phyloP scores from a whole-genome alignment of 2,329 filamentous ascomycete species.

The Sarocladium oryzae region DNA sequence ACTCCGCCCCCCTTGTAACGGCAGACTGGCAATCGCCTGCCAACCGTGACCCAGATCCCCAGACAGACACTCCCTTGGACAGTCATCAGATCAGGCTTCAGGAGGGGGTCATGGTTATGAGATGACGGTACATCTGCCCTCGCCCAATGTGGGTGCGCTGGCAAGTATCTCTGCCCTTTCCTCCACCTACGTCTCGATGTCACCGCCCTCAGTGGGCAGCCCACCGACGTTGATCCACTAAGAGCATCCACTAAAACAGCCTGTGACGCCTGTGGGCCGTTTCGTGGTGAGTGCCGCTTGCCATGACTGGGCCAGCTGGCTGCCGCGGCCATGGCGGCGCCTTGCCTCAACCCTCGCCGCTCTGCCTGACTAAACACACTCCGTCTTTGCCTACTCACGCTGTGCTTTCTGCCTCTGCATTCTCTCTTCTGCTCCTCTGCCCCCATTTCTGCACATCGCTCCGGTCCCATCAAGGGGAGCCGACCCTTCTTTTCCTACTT shows the following conservation, averaged over 20 bases:
- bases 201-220: neutral
- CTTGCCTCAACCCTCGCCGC: neutral
- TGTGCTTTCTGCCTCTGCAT: neutral
- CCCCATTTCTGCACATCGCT: neutral
- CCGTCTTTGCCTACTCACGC: neutral
- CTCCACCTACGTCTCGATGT: neutral
- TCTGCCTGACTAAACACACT: conserved; percentile 6
- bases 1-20: neutral
- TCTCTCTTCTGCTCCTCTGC: neutral
- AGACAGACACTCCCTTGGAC: neutral
- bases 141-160: too few relatives aligned
- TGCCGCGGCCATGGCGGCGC: neutral
- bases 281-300: too few relatives aligned
- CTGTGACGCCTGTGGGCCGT: conserved; percentile 2
- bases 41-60: neutral
- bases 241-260: neutral
- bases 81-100: too few relatives aligned
- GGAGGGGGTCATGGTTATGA: too few relatives aligned
- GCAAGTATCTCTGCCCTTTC: too few relatives aligned
- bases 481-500: neutral
- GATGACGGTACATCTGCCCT: too few relatives aligned
- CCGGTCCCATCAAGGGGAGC: neutral
- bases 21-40: neutral
- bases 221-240: neutral
- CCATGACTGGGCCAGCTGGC: too few relatives aligned